Evolutionary conservation across 208 protist genomes (phyloP).

Genomic region (Trypanosoma mega): DNA sequence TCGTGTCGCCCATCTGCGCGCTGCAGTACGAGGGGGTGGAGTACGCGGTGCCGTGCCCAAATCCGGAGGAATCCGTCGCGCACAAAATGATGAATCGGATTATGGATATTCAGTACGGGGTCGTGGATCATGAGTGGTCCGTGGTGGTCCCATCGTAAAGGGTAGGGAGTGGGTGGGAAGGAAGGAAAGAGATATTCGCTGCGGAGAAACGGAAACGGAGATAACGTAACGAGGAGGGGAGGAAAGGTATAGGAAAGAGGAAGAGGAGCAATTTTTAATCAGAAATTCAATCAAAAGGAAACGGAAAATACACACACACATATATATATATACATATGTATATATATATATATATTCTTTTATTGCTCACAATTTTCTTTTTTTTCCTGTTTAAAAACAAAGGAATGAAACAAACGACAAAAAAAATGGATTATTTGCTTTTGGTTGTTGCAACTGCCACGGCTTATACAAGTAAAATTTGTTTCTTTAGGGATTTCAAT

Average conservation of each 20-base stretch:
- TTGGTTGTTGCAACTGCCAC: slow-evolving; percentile 3
- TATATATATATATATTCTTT: too few species aligned
- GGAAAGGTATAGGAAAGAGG: neutral
- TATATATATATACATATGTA: too few species aligned
- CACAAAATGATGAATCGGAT: slow-evolving; percentile 55
- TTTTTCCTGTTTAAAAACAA: neutral
- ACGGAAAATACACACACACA: neutral
- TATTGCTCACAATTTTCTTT: too few species aligned
- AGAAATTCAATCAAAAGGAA: neutral
- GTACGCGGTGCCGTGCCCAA: slow-evolving; percentile 51
- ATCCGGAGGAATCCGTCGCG: slow-evolving; percentile 35
- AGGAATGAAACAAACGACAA: neutral
- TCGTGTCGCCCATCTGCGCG: slow-evolving; percentile 92
- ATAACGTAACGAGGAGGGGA: slow-evolving; percentile 2
- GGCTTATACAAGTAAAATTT: neutral
- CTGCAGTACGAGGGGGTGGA: slow-evolving; percentile 82
- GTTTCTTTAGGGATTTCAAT: neutral
- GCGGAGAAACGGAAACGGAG: too few species aligned
- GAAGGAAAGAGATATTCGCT: too few species aligned
- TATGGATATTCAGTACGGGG: slow-evolving; percentile 70
- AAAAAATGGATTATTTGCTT: slow-evolving; percentile 7
- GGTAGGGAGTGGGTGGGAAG: too few species aligned
- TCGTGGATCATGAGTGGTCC: slow-evolving; percentile 51
- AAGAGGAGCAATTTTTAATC: neutral
- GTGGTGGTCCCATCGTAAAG: slow-evolving; percentile 31